Base-by-base conservation (phyloP, 106 monocot species). In the Ottelia alismoides region DNA sequence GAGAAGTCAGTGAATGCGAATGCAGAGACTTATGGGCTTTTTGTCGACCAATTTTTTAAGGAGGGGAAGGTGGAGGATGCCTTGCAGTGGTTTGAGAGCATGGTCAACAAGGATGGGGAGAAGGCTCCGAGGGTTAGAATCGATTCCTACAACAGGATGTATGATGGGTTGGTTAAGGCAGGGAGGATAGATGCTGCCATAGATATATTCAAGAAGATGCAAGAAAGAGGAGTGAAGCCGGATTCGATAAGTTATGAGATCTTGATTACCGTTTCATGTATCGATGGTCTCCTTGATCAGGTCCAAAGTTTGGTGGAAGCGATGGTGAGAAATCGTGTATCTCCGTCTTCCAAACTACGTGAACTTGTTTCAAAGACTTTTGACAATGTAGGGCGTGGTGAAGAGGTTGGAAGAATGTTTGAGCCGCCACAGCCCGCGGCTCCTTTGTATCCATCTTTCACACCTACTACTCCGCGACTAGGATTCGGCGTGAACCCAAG, bases 341-440 rank as follows among this genome's bases (percentile, higher is more conserved):
- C 48, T 58, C 53, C 59, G 1, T 20, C 52, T 51, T 9, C 61
- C n/a, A 67, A 70, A 31, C 61, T 82, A 22, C 61, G 53, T 45
- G 61, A 55, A 10, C 44, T 47, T 26, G 45, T 82, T 0, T 53
- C 40, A 16, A 50, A 77, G 10, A 25, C 29, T 32, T 82, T 82
- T 40, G 54, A 28, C 30, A 66, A 67, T 35, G 73, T 55, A 45
- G 82, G 77, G 19, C 65, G 74, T 3, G 17, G 49, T 29, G 57
- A 59, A 32, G 82, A 71, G 53, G 59, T 71, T 20, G 67, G 70
- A 47, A 31, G 31, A 28, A 16, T 74, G 20, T 64, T 77, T 64
- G n/a, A n/a, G n/a, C n/a, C n/a, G n/a, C n/a, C n/a, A n/a, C n/a
- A n/a, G n/a, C n/a, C n/a, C n/a, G n/a, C n/a, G n/a, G n/a, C n/a